Base-by-base conservation (phyloP, 2,329 filamentous ascomycete species). In the Aspergillus spinulosporus region DNA sequence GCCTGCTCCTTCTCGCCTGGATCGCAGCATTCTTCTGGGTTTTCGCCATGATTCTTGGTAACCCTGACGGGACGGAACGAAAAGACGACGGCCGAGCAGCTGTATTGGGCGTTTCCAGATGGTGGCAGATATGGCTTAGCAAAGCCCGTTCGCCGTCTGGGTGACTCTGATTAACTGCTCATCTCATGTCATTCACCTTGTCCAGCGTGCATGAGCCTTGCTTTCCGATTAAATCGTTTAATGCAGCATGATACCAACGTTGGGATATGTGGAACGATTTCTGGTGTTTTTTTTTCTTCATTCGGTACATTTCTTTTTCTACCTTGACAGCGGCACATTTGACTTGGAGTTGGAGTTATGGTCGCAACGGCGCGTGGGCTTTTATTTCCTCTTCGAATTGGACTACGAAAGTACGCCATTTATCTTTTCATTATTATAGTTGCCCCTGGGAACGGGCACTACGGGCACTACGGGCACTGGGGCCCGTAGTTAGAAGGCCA, bases 21-120 rank as follows among this genome's bases (percentile, higher is more conserved):
- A 80, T 82, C 0, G 78, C 83, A 0, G 84, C 82, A 1, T 80
- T 77, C 15, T 87, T 86, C 72, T 87, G 84, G 84, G 72, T 85
- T 50, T 85, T 84, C 64, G 78, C 82, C 26, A 79, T 79, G 64
- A 81, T 86, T 8, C 72, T 87, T 48, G 84, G 84, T 3, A 84
- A 87, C 68, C 84, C 84, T 31, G 83, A 84, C 53, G 81, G 81
- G 40, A 80, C 79, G 31, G 82, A 83, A 63, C 79, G 81, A 28
- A 79, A 80, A 60, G 84, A 87, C 59, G 84, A 87, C 61, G 84
- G 84, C 9, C 76, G 80, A 52, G 82, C 83, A 21, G 81, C 83
- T 9, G 83, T 86, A 3, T 70, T 87, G 2, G 79, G 78, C 3
- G 78, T 87, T 32, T 73, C 82, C 56, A 76, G 77, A 47, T 85